phyloP scores from a whole-genome alignment of 2,329 filamentous ascomycete genomes.

The Sporothrix humicola region DNA sequence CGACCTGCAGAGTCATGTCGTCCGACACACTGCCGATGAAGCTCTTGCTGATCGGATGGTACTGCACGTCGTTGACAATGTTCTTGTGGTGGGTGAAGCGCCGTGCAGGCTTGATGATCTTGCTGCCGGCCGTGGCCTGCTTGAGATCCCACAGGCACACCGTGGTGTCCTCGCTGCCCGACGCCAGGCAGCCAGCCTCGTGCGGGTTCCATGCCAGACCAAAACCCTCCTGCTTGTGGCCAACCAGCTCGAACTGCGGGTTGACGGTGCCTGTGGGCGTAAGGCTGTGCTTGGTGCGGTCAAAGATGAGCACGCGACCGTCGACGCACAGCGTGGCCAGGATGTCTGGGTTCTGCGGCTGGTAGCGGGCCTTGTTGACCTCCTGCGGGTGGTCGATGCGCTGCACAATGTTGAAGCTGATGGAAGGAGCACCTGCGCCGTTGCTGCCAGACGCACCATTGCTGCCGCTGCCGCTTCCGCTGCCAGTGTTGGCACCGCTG shows the following conservation, averaged over 20 bases:
- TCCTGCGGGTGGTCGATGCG: slow-evolving; percentile 96
- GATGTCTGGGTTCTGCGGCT: slow-evolving; percentile 95
- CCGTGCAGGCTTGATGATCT: slow-evolving; percentile 70
- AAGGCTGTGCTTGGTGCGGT: slow-evolving; percentile 90
- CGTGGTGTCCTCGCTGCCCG: slow-evolving; percentile 89
- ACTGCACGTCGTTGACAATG: slow-evolving; percentile 96
- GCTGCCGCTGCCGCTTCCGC: slow-evolving; percentile 24
- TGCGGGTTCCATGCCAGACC: slow-evolving; percentile 93
- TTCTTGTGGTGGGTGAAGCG: slow-evolving; percentile 87
- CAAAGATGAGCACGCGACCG: slow-evolving; percentile 88
- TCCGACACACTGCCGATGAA: slow-evolving; percentile 95
- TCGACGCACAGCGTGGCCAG: slow-evolving; percentile 93
- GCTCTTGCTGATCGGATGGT: slow-evolving; percentile 83
- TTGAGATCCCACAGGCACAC: slow-evolving; percentile 93
- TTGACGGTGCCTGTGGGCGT: slow-evolving; percentile 75
- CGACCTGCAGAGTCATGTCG: slow-evolving; percentile 88
- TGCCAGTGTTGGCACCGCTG: slow-evolving; percentile 22
- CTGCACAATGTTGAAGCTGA: slow-evolving; percentile 92
- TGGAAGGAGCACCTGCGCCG: slow-evolving; percentile 57
- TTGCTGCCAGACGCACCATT: slow-evolving; percentile 54
- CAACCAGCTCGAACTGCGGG: slow-evolving; percentile 82
- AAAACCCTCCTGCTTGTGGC: slow-evolving; percentile 88
- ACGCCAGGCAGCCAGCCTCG: slow-evolving; percentile 78
- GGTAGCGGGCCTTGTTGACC: slow-evolving; percentile 97
- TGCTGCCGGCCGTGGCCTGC: slow-evolving; percentile 66